A percentile compares a stretch with the other conserved stretches of the same genome.
These are phyloP conservation scores for Cladosporium austrohemisphaericum DNA, from an alignment of 2,329 filamentous ascomycete genomes.

Conservation along the genomic window DNA sequence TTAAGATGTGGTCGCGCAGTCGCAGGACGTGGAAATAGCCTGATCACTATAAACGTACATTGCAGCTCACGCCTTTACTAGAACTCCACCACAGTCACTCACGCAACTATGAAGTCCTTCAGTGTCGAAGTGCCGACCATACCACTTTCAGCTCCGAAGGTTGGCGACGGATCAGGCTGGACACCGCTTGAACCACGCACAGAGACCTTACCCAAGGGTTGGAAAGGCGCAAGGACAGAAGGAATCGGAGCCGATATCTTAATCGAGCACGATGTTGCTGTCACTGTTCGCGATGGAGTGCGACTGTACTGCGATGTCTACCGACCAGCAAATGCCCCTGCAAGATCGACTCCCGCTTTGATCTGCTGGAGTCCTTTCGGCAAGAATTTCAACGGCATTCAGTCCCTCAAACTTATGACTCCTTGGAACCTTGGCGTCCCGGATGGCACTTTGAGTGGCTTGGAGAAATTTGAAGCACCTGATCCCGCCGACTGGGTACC, in stretches of 20 bases:
- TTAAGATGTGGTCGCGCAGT: background rate
- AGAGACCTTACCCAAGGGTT: slow-evolving; percentile 2
- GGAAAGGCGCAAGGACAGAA: background rate
- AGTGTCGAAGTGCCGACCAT: background rate
- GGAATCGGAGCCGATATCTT: background rate
- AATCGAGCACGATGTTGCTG: slow-evolving; percentile 4
- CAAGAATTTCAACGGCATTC: slow-evolving; percentile 9
- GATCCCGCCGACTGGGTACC: slow-evolving; percentile 35
- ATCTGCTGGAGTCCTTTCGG: slow-evolving; percentile 10
- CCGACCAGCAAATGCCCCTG: background rate
- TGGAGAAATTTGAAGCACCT: slow-evolving; percentile 30
- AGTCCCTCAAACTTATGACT: slow-evolving; percentile 3
- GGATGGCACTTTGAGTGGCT: background rate
- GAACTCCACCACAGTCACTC: background rate
- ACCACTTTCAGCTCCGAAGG: background rate
- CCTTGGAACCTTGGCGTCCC: slow-evolving; percentile 3
- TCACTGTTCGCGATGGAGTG: background rate
- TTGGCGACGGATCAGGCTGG: slow-evolving; percentile 1
- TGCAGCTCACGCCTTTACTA: background rate
- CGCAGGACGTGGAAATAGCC: background rate
- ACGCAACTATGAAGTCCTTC: slow-evolving; percentile 2
- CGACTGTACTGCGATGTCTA: slow-evolving; percentile 5
- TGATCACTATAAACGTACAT: no score
- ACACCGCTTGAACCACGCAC: slow-evolving; percentile 3
- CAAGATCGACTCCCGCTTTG: background rate